These are phyloP conservation scores for Abortiporus biennis DNA, from an alignment of 1,284 basidiomycete species.

Conservation along the genomic window DNA sequence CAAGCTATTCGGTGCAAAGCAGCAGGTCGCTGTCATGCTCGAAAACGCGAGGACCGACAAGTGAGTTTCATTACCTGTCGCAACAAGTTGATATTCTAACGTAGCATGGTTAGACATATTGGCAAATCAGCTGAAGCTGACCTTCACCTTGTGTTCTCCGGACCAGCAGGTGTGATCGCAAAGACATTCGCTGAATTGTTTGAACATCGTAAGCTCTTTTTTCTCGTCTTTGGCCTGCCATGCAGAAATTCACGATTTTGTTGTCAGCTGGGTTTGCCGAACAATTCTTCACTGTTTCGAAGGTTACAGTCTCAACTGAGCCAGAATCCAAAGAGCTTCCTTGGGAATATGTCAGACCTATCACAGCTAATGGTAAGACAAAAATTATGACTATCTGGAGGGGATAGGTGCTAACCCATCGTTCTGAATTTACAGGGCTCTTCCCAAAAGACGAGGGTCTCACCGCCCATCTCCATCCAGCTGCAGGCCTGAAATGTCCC, in stretches of 20 bases:
- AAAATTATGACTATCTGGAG: background rate
- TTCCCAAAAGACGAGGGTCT: too few relatives aligned
- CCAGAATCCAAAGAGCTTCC: slow-evolving; percentile 2
- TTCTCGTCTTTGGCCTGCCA: too few relatives aligned
- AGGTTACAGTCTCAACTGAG: slow-evolving; percentile 8
- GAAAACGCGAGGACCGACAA: slow-evolving; percentile 69
- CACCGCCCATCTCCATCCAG: background rate
- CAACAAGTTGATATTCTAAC: too few relatives aligned
- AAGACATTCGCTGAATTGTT: slow-evolving; percentile 58
- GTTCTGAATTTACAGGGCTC: background rate
- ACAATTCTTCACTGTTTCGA: slow-evolving; percentile 36
- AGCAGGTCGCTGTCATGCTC: slow-evolving; percentile 51
- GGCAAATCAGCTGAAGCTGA: slow-evolving; percentile 71
- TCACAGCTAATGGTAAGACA: background rate
- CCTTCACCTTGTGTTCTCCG: slow-evolving; percentile 26
- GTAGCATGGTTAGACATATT: slow-evolving; percentile 59
- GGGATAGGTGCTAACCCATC: background rate
- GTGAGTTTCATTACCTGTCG: too few relatives aligned
- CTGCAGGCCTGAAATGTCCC: slow-evolving; percentile 1
- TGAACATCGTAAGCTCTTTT: too few relatives aligned
- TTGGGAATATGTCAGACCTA: background rate
- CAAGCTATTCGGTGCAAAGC: slow-evolving; percentile 47
- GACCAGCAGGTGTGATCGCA: slow-evolving; percentile 24
- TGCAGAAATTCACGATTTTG: too few relatives aligned
- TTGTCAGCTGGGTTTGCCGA: background rate